Conservation (phyloP, 2,329 filamentous ascomycete genomes). For the Karstenula rhodostoma region DNA sequence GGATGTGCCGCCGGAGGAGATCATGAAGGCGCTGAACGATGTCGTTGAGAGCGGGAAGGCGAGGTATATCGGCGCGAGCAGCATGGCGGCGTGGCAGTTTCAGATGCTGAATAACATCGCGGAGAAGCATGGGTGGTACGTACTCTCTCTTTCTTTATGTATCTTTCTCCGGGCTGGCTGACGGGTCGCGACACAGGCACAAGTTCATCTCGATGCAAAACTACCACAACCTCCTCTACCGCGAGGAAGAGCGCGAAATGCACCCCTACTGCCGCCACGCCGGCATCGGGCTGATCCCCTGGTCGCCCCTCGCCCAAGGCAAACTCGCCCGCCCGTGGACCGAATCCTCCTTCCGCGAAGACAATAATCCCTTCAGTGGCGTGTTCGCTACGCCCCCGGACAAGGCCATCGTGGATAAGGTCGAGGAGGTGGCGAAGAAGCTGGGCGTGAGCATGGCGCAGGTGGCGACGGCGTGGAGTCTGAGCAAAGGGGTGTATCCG, state of each 20-base stretch:
- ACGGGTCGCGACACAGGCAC: constrained; percentile 33
- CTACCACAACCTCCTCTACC: constrained; percentile 55
- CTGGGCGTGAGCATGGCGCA: constrained; percentile 39
- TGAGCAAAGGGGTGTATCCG: constrained; percentile 35
- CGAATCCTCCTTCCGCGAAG: constrained; percentile 43
- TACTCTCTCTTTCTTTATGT: too few species aligned
- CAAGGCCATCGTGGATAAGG: constrained; percentile 47
- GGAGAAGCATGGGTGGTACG: constrained; percentile 47
- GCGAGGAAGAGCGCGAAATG: constrained; percentile 57
- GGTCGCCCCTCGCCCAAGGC: constrained; percentile 45
- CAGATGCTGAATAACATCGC: constrained; percentile 55
- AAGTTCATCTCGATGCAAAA: constrained; percentile 58
- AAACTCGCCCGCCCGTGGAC: constrained; percentile 52
- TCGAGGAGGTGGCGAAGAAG: constrained; percentile 52
- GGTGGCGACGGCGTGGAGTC: constrained; percentile 37
- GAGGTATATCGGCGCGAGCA: constrained; percentile 31
- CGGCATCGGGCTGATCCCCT: constrained; percentile 39
- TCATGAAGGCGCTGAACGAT: constrained; percentile 35
- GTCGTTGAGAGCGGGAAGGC: constrained; percentile 32
- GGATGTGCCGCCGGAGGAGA: constrained; percentile 26
- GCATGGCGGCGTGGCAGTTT: constrained; percentile 59
- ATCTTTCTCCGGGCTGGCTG: neutral
- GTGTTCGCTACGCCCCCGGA: constrained; percentile 45
- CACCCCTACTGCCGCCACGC: constrained; percentile 30
- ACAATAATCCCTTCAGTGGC: constrained; percentile 33